Evolutionary conservation across 768 basidiomycete species (phyloP), one percentile per base, ranked within the genome.

Genomic region (Mycena belliarum): DNA sequence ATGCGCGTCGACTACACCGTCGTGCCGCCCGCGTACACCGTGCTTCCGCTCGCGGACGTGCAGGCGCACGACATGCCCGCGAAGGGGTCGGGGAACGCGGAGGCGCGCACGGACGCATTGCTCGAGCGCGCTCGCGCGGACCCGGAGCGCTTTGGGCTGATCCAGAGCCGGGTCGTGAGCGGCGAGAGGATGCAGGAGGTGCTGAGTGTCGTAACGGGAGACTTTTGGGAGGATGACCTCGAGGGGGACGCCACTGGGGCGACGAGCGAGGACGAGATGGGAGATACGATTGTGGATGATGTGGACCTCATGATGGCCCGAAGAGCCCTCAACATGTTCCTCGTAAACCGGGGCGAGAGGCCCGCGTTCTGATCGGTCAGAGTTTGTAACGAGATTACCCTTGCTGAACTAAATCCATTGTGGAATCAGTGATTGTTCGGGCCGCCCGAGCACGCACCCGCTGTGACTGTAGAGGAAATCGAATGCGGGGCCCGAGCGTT

Each of bases 61-160:
- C 68, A 65, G 25, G 33, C 12, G 33, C 45, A 62, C 28, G 52
- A 51, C 23, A 63, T 63, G 12, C 20, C 23, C n/a, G 58, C 55
- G 1, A 46, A 47, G 9, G 66, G 66, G 2, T 68, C 69, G 24
- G 50, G 52, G 21, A 73, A 71, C 44, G 63, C 69, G n/a, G 69
- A 70, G 52, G 72, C 72, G 32, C 66, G 75, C n/a, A 74, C 72
- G 62, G 72, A 74, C n/a, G 70, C 69, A 21, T 57, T 75, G 4
- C 57, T 78, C 51, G 72, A 76, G 55, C 68, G 72, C 42, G 73
- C 69, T 23, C 60, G 66, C 40, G 60, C 68, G n/a, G 65, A 73
- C 63, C 71, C 70, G n/a, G 72, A 67, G 7, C 66, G 65, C 25
- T 70, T 65, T 49, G 65, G 69, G 21, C 66, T 75, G 15, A 66